Evolutionary conservation across 805 yeast genomes (phyloP).

Genomic region (Spathaspora sp.): DNA sequence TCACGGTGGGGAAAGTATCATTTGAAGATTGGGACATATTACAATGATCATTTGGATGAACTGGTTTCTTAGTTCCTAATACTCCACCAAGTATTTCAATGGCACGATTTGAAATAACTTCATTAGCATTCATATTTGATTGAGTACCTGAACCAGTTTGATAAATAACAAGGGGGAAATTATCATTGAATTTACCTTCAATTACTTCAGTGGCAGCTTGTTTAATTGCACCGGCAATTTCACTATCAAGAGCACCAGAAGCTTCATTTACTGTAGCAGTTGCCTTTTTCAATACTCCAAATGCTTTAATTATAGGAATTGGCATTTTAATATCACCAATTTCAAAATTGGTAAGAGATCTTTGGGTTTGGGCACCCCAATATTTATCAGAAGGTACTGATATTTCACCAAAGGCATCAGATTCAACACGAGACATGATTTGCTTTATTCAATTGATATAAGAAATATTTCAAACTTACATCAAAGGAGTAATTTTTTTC

Average conservation of each 20-base stretch:
- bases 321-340: conserved; percentile 38
- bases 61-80: conserved; percentile 34
- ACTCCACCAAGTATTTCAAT: conserved; percentile 37
- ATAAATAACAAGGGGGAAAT: conserved; percentile 39
- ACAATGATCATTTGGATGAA: conserved; percentile 38
- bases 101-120: conserved; percentile 36
- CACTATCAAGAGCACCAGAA: conserved; percentile 29
- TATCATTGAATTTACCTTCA: conserved; percentile 34
- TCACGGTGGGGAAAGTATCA: conserved; percentile 39
- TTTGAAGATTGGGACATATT: conserved; percentile 38
- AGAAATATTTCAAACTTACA: not conserved
- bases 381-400: conserved; percentile 30
- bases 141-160: conserved; percentile 42
- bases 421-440: conserved; percentile 19
- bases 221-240: conserved; percentile 29
- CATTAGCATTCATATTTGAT: conserved; percentile 39
- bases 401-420: conserved; percentile 38
- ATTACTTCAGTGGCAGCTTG: conserved; percentile 37
- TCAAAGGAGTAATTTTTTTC: not conserved
- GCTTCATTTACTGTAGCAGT: conserved; percentile 36
- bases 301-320: conserved; percentile 29
- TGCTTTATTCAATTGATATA: too few relatives aligned
- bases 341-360: conserved; percentile 35
- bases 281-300: conserved; percentile 35
- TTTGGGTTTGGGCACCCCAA: conserved; percentile 39